A percentile compares a stretch with the other conserved stretches of the same genome.
phyloP scores from a whole-genome alignment of 148 eudicot species.

The Cornus kousa region DNA sequence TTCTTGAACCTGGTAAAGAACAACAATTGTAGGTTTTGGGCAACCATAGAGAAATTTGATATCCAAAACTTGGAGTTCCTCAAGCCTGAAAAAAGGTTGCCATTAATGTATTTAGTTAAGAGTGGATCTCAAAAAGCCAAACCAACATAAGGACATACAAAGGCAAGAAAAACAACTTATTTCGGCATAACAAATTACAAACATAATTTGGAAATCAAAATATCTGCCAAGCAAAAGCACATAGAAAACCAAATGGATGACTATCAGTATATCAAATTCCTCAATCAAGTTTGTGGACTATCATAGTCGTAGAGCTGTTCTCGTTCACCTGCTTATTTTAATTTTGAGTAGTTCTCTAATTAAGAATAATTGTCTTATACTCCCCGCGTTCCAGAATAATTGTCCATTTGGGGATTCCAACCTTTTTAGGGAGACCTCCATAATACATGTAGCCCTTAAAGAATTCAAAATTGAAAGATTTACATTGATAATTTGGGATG shows the following conservation, averaged over 20 bases:
- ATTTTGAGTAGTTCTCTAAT: too few species aligned
- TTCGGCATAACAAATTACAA: neutral
- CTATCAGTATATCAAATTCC: too few species aligned
- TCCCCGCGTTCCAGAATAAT: too few species aligned
- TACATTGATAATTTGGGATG: too few species aligned
- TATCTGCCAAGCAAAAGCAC: neutral
- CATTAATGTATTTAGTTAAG: neutral
- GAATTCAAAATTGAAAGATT: too few species aligned
- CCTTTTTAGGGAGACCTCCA: too few species aligned
- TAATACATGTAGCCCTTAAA: too few species aligned
- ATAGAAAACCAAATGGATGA: neutral
- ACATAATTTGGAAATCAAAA: neutral
- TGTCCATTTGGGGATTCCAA: too few species aligned
- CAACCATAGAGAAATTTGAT: constrained; percentile 93
- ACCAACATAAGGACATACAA: neutral
- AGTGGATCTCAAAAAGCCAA: neutral
- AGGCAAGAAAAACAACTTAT: neutral
- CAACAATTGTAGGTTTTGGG: constrained; percentile 86
- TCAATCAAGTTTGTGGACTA: neutral
- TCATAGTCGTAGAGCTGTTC: neutral
- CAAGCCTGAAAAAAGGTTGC: constrained; percentile 58
- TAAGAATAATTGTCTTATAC: too few species aligned
- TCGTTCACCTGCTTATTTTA: neutral
- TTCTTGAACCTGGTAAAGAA: constrained; percentile 78
- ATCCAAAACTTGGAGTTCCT: constrained; percentile 98